Percentiles rank a stretch among this genome's conserved stretches.
Conservation (phyloP, 2,329 filamentous ascomycete species). For the Epichloe sibirici region DNA sequence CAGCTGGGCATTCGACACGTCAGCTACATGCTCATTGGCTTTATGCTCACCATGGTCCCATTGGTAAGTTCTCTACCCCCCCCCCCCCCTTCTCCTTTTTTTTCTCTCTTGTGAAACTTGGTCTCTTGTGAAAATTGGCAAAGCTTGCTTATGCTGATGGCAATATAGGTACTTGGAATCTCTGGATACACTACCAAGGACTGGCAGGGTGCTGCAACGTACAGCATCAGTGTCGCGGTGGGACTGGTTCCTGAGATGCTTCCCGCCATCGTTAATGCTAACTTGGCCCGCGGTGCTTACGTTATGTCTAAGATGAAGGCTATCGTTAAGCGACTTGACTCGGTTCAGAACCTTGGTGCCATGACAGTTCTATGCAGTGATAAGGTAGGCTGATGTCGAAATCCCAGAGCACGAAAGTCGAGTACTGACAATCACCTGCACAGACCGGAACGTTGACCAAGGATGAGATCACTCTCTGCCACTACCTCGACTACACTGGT, state of each 20-base stretch:
- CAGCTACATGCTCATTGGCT: conserved; percentile 17
- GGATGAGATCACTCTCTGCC: conserved; percentile 16
- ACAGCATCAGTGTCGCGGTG: conserved; percentile 18
- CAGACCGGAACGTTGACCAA: conserved; percentile 18
- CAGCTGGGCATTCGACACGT: conserved; percentile 18
- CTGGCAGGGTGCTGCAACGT: conserved; percentile 16
- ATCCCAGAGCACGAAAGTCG: neutral
- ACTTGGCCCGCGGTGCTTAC: conserved; percentile 16
- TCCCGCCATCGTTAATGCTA: conserved; percentile 18
- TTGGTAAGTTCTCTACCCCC: conserved; percentile 10
- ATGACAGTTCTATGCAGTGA: conserved; percentile 20
- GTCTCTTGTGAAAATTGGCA: neutral
- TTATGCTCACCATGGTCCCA: conserved; percentile 19
- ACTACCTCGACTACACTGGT: conserved; percentile 12
- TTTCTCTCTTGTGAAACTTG: too few relatives aligned
- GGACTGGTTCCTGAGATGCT: conserved; percentile 19
- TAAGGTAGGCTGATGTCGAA: conserved; percentile 10
- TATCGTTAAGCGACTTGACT: conserved; percentile 22
- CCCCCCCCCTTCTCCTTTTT: too few relatives aligned
- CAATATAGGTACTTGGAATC: conserved; percentile 12
- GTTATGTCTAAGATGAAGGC: conserved; percentile 21
- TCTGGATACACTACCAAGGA: conserved; percentile 14
- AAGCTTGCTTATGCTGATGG: neutral
- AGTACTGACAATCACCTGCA: neutral
- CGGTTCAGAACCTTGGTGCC: conserved; percentile 18